Evolutionary conservation across 1,284 basidiomycete species (phyloP).

Genomic region (Ganoderma lingzhi): DNA sequence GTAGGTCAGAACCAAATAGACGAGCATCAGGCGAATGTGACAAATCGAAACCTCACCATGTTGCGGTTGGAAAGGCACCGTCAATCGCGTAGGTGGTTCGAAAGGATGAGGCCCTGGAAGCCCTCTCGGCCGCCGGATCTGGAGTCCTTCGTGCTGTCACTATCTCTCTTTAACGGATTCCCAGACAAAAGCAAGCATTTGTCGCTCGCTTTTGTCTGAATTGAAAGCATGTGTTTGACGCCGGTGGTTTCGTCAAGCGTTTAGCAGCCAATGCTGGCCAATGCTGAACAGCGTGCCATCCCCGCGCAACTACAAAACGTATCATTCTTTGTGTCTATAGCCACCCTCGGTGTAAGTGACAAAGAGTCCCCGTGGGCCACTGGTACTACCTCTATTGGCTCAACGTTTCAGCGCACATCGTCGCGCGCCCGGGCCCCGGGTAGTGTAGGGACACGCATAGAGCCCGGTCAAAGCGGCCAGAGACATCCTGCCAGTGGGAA

Average conservation of each 20-base stretch:
- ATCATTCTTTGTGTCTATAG: not conserved
- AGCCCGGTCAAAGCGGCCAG: no score
- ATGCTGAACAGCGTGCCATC: no score
- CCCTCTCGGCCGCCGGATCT: not conserved
- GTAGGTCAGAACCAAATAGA: not conserved
- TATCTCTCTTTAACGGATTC: not conserved
- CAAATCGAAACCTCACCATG: constrained; percentile 9
- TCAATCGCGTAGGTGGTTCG: not conserved
- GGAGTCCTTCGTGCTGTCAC: not conserved
- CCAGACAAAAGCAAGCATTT: not conserved
- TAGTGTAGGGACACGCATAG: no score
- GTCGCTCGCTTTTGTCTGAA: not conserved
- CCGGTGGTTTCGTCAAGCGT: not conserved
- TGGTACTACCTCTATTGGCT: not conserved
- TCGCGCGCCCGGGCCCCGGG: no score
- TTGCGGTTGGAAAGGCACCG: not conserved
- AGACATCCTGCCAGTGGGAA: no score
- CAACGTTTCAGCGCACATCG: not conserved
- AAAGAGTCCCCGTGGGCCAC: not conserved
- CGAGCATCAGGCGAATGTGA: no score
- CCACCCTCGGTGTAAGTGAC: not conserved
- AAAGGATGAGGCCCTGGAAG: not conserved
- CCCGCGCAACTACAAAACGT: no score
- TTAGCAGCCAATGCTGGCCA: not conserved
- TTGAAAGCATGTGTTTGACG: not conserved